Base-by-base conservation (phyloP, 495 filamentous ascomycete species). In the Podospora pseudopauciseta region DNA sequence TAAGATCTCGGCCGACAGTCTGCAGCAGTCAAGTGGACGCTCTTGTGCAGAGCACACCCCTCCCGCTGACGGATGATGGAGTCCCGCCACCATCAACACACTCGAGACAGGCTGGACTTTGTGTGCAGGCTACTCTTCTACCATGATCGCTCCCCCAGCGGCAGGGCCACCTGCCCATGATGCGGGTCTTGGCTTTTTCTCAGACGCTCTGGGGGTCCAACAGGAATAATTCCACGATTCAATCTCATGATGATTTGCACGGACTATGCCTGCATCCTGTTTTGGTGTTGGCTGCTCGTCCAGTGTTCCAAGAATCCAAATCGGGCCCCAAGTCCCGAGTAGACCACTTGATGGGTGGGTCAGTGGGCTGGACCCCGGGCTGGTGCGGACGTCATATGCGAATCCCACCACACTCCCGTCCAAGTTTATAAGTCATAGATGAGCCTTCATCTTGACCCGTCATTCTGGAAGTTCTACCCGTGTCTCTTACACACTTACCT, bases 341-440 rank as follows among this genome's bases (percentile, higher is more conserved):
- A 63, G 63, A 64, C 66, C 66, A 34, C n/a, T 60, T 61, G 61
- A 26, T 61, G 23, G 1, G 28, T 5, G 6, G n/a, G 20, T 9
- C 26, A 7, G 59, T 27, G 59, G 59, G 6, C 27, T 27, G 59
- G 56, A 58, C 68, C 58, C 65, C 69, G 39, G 39, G 16, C 23
- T 27, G 13, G 49, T 65, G 53, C 68, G 73, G 75, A 76, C 77
- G 77, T 80, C 78, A 79, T 80, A 71, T 69, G 66, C 68, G 72
- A 74, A 72, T 72, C 72, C 66, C 15, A 20, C 58, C 26, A 32
- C 30, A 7, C 30, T 32, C 30, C 58, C n/a, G 26, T 60, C 64
- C 64, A 68, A 67, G 32, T 70, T 70, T 70, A 72, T 71, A 74
- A 68, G 68, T 49, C 54, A 30, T 68, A 71, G 65, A 72, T 71